Percentiles rank a stretch among this genome's conserved stretches.
phyloP scores from a whole-genome alignment of 495 filamentous ascomycete species.

The Xylaria telfairii region DNA sequence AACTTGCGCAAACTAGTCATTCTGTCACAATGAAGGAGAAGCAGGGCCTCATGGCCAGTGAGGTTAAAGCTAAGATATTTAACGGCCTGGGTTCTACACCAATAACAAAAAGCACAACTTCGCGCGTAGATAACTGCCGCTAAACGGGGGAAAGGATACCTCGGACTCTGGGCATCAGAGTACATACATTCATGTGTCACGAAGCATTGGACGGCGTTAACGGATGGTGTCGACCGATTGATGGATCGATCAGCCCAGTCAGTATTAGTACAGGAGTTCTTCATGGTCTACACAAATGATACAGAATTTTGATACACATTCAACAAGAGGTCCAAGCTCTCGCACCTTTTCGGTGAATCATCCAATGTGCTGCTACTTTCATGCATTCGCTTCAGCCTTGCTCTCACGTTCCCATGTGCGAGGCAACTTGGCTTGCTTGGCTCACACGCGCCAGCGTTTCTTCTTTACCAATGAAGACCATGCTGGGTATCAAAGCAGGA shows the following conservation, averaged over 20 bases:
- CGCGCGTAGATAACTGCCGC: not conserved
- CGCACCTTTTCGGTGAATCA: not conserved
- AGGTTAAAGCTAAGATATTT: constrained; percentile 88
- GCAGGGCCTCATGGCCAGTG: constrained; percentile 78
- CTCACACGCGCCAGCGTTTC: constrained; percentile 63
- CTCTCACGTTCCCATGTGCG: constrained; percentile 7
- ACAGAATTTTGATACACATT: constrained; percentile 21
- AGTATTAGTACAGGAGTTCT: constrained; percentile 25
- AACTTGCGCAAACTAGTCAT: constrained; percentile 78
- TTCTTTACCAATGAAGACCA: constrained; percentile 68
- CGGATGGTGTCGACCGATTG: not conserved
- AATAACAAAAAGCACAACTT: not conserved
- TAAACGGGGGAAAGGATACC: not conserved
- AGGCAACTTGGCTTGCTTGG: constrained; percentile 43
- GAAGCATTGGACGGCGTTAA: constrained; percentile 27
- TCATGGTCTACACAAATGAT: constrained; percentile 16
- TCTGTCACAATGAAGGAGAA: constrained; percentile 87
- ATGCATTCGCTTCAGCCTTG: not conserved
- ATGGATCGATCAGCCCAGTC: not conserved
- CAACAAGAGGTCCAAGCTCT: not conserved
- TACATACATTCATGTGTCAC: constrained; percentile 21
- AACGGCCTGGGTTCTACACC: constrained; percentile 60
- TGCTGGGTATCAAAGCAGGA: constrained; percentile 61
- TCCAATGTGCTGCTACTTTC: not conserved
- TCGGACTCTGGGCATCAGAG: constrained; percentile 2